Conservation (phyloP, 2,329 filamentous ascomycete genomes). For the Penicillium carneum region DNA sequence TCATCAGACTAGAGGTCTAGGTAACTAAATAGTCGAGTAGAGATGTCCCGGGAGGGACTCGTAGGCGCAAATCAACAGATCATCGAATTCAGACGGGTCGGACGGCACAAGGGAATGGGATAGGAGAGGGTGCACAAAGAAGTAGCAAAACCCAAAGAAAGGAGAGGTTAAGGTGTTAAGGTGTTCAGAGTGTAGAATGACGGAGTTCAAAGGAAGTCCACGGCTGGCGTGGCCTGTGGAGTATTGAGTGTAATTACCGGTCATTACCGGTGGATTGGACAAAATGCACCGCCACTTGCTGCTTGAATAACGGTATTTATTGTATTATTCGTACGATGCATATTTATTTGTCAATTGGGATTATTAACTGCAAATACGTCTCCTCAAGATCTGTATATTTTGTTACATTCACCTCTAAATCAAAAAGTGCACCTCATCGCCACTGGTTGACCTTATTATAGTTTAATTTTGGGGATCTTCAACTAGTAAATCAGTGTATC, state of each 20-base stretch:
- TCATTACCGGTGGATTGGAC: background rate
- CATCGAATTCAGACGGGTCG: slow-evolving; percentile 23
- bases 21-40: slow-evolving; percentile 12
- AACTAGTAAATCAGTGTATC: background rate
- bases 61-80: slow-evolving; percentile 26
- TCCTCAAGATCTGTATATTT: background rate
- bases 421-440: slow-evolving; percentile 2
- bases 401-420: background rate
- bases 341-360: no score
- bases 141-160: background rate
- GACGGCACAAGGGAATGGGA: background rate
- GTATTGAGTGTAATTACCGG: slow-evolving; percentile 1
- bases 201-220: slow-evolving; percentile 19
- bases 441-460: slow-evolving; percentile 13
- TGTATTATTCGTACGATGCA: background rate
- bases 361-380: no score
- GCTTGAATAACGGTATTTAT: background rate
- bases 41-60: slow-evolving; percentile 29
- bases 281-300: background rate
- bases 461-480: slow-evolving; percentile 1
- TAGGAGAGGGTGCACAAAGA: slow-evolving; percentile 4
- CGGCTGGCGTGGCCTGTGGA: slow-evolving; percentile 29
- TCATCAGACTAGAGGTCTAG: slow-evolving; percentile 11
- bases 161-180: slow-evolving; percentile 11
- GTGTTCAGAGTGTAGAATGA: slow-evolving; percentile 22